Evolutionary conservation across 148 eudicot species (phyloP).

Genomic region (Dianthus caryophyllus): DNA sequence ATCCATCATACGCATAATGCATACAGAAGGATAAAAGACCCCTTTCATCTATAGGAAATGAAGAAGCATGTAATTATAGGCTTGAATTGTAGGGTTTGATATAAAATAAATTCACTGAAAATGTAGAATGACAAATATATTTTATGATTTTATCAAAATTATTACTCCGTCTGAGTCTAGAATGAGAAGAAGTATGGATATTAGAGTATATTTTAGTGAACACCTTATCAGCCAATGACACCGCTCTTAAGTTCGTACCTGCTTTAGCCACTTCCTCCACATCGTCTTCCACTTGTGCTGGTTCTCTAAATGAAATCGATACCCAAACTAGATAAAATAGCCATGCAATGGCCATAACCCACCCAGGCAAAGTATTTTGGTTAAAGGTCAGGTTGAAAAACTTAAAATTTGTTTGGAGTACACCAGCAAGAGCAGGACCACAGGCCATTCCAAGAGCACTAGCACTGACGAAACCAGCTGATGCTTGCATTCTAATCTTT

Average conservation of each 20-base stretch:
- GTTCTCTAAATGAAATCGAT: conserved; percentile 59
- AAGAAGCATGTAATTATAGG: background rate
- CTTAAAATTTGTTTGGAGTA: conserved; percentile 58
- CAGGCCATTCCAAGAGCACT: conserved; percentile 94
- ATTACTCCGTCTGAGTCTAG: no score
- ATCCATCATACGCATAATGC: background rate
- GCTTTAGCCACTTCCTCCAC: conserved; percentile 31
- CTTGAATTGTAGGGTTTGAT: no score
- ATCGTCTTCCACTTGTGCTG: conserved; percentile 36
- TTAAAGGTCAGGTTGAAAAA: conserved; percentile 52
- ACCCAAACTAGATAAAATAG: conserved; percentile 54
- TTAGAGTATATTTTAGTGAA: background rate
- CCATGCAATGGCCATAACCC: conserved; percentile 83
- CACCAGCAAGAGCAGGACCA: conserved; percentile 82
- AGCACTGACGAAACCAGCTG: conserved; percentile 85
- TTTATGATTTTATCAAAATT: no score
- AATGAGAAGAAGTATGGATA: no score
- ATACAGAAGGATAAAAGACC: background rate
- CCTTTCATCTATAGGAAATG: background rate
- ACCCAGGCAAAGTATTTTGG: conserved; percentile 70
- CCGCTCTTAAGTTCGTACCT: conserved; percentile 39
- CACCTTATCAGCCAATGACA: background rate
- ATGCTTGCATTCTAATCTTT: conserved; percentile 72
- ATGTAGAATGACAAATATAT: no score
- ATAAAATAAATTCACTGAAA: no score